phyloP scores from a whole-genome alignment of 139 green algal genomes.

The Coelastrella sp. region DNA sequence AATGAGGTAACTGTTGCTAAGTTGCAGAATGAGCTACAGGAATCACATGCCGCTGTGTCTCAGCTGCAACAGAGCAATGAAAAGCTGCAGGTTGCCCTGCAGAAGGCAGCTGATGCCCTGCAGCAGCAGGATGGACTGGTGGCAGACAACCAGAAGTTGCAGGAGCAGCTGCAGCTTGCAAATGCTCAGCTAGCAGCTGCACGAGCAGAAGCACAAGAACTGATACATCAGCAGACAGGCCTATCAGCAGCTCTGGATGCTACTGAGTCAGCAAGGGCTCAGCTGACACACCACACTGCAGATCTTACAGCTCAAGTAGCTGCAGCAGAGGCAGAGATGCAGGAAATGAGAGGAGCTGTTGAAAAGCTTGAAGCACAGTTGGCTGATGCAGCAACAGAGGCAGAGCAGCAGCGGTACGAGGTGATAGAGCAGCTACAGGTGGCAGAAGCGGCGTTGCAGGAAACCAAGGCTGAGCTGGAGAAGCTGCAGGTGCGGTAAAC shows the following conservation, averaged over 20 bases:
- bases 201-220: background rate
- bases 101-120: background rate
- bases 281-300: background rate
- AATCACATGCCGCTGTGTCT: background rate
- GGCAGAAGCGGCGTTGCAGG: background rate
- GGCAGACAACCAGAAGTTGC: background rate
- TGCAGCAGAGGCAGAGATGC: background rate
- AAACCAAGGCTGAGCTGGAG: background rate
- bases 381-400: background rate
- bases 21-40: background rate
- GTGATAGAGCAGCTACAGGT: background rate
- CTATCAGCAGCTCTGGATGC: background rate
- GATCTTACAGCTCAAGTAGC: background rate
- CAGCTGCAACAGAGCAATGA: constrained; percentile 20
- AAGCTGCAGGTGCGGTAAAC: background rate
- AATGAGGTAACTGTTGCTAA: background rate
- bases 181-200: constrained; percentile 3
- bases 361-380: background rate
- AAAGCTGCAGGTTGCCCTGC: constrained; percentile 12
- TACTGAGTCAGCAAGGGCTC: background rate
- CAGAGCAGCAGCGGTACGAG: constrained; percentile 8
- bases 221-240: background rate
- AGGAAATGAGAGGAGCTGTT: background rate
- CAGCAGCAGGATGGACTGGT: background rate
- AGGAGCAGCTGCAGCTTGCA: constrained; percentile 9